Evolutionary conservation across 345 rosid species (phyloP).

Genomic region (Mangifera indica): DNA sequence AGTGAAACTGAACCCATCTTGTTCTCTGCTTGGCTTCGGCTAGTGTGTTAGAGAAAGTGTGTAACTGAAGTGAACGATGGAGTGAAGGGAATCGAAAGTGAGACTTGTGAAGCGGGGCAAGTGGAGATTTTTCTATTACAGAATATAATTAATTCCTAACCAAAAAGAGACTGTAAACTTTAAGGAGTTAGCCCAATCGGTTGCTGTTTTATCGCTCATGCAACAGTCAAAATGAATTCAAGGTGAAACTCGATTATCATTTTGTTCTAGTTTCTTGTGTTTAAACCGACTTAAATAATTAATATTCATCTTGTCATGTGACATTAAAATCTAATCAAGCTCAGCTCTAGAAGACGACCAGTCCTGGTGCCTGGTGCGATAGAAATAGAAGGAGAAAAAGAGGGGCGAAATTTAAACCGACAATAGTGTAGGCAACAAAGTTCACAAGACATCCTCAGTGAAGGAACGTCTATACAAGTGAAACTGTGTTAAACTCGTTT

Average conservation of each 20-base stretch:
- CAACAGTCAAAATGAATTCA: too few species aligned
- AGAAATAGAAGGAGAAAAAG: too few species aligned
- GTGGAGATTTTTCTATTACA: constrained; percentile 9
- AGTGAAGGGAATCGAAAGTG: neutral
- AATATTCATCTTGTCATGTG: too few species aligned
- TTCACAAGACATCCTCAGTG: neutral
- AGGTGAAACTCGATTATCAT: too few species aligned
- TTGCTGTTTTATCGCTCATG: neutral
- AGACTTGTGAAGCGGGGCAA: constrained; percentile 11
- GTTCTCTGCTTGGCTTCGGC: constrained; percentile 2
- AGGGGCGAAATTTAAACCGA: too few species aligned
- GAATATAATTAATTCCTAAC: neutral
- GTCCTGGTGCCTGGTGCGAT: too few species aligned
- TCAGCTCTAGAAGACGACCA: too few species aligned
- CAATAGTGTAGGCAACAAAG: neutral
- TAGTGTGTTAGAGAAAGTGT: neutral
- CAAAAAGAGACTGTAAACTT: neutral
- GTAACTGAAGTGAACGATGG: neutral
- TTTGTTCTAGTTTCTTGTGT: too few species aligned
- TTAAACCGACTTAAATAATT: too few species aligned
- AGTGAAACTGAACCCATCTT: constrained; percentile 87
- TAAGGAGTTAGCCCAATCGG: neutral
- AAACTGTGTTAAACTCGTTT: too few species aligned
- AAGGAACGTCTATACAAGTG: too few species aligned
- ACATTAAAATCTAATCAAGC: too few species aligned